Conservation (phyloP, 1,139 yeast genomes). For the Saccharomycopsis hybrid region DNA sequence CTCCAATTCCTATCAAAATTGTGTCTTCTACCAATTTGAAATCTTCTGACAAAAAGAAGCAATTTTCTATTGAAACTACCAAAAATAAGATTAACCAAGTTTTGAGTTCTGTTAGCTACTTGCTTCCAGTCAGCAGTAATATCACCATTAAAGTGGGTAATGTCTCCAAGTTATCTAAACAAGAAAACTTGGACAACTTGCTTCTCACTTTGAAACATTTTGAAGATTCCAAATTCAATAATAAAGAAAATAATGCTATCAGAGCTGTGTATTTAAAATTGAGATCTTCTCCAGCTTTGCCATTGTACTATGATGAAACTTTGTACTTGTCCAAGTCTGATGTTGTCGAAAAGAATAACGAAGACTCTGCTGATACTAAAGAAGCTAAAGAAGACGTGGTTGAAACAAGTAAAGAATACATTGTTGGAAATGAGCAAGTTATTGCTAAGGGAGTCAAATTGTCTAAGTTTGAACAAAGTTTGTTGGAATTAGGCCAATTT, state of each 20-base stretch:
- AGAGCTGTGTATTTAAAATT: conserved; percentile 68
- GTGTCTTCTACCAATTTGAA: conserved; percentile 32
- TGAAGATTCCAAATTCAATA: conserved; percentile 8
- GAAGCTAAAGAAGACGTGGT: conserved; percentile 27
- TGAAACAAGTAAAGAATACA: conserved; percentile 31
- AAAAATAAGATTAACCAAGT: conserved; percentile 54
- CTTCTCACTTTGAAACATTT: background rate
- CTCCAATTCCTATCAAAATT: conserved; percentile 67
- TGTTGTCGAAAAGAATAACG: conserved; percentile 26
- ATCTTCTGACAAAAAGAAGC: conserved; percentile 28
- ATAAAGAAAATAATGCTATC: conserved; percentile 25
- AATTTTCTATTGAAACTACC: conserved; percentile 49
- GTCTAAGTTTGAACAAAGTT: conserved; percentile 64
- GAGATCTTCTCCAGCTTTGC: conserved; percentile 71
- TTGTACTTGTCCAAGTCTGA: conserved; percentile 42
- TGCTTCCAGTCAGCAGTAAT: conserved; percentile 71
- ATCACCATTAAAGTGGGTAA: conserved; percentile 64
- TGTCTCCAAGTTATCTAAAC: conserved; percentile 35
- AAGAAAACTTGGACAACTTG: conserved; percentile 29
- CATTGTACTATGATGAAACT: conserved; percentile 64
- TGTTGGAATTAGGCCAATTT: conserved; percentile 76
- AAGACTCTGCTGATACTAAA: conserved; percentile 27
- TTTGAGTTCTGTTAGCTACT: conserved; percentile 51
- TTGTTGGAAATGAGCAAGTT: conserved; percentile 31
- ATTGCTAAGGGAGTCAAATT: conserved; percentile 36